These are phyloP conservation scores for Colletotrichum spaethianum DNA, from an alignment of 2,329 filamentous ascomycete species.

Conservation along the genomic window DNA sequence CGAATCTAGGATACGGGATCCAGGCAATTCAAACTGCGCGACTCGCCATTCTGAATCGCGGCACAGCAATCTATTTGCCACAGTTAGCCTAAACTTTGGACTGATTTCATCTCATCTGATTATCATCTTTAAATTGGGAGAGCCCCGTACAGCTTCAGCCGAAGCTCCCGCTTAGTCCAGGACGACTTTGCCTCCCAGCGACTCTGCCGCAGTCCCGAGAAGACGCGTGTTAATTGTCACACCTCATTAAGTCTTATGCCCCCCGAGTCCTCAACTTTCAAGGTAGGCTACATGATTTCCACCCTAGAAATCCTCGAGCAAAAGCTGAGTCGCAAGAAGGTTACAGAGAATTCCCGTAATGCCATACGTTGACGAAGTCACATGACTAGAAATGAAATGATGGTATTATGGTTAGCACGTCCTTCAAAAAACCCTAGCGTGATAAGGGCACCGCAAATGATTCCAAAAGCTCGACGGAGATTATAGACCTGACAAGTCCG, in stretches of 20 bases:
- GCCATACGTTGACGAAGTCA: no score
- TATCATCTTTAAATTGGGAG: not conserved
- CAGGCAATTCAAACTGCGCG: not conserved
- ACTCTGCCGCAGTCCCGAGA: not conserved
- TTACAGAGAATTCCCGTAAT: no score
- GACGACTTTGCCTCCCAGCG: not conserved
- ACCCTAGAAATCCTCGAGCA: no score
- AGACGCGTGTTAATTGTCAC: not conserved
- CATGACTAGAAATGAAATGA: no score
- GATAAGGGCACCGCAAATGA: no score
- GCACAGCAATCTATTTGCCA: not conserved
- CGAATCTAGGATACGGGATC: not conserved
- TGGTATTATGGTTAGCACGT: no score
- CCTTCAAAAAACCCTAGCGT: no score
- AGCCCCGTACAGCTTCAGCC: not conserved
- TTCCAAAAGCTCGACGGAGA: no score
- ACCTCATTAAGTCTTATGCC: not conserved
- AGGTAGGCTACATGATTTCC: no score
- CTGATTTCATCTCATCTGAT: not conserved
- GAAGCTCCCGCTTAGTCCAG: not conserved
- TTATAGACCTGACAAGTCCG: no score
- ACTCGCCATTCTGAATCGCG: not conserved
- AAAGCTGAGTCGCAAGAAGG: no score
- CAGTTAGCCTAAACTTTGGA: not conserved
- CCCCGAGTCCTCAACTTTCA: no score